Base-by-base conservation (phyloP, 345 rosid species). In the Adansonia digitata region DNA sequence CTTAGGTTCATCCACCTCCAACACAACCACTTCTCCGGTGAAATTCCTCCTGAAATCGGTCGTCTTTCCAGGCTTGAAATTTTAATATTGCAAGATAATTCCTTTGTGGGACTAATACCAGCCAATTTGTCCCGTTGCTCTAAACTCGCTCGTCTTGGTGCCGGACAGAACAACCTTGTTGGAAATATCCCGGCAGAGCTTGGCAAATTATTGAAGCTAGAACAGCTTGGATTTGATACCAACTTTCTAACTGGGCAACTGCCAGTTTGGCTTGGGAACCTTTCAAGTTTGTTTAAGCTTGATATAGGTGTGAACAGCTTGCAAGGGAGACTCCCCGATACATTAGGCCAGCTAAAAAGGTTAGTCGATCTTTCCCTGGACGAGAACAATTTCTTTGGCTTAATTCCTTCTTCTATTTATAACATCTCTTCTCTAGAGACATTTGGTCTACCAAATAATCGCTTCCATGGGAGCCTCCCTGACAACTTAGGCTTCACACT, bases 361-460 rank as follows among this genome's bases (percentile, higher is more conserved):
- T 42, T 79, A 14, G 4, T 0, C 0, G 0, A 0, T 1, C 37
- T 75, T 11, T 0, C 0, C 1, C 2, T 67, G 0, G 26, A 20
- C 0, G 0, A 0, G 0, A 61, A 51, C 66, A 7, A 57, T 0
- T 45, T 78, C n/a, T 18, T 52, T 0, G 82, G 84, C 5, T 70
- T 0, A 1, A 10, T 81, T 29, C 78, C 82, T 60, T 40, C 45
- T 18, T 59, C 82, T 4, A 24, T 81, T 3, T 64, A 37, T 26
- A 78, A 78, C 26, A 2, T 73, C 29, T 81, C 79, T 2, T 48
- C 69, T 2, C 2, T 79, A 3, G 1, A 0, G 5, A 0, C 0
- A 3, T 15, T 73, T 1, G 0, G 5, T 9, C 17, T 17, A 7
- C 1, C 0, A 0, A 0, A 0, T 5, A 79, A 84, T 43, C 24